A percentile compares a stretch with the other conserved stretches of the same genome.
phyloP scores from a whole-genome alignment of 257 asterid genomes.

The Nicotiana paniculata region DNA sequence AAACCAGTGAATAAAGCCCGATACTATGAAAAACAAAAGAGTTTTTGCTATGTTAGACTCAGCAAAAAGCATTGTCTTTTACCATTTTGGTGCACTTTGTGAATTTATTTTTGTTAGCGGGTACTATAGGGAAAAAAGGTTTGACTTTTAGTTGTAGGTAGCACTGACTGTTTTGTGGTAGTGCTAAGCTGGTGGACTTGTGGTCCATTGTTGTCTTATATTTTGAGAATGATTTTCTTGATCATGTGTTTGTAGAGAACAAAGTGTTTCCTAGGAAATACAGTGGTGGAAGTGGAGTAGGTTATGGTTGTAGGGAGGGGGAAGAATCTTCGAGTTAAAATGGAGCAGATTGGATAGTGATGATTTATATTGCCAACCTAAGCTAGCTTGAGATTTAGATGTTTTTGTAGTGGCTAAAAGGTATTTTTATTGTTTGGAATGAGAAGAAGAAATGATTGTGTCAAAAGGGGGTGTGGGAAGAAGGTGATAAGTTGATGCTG shows the following conservation, averaged over 20 bases:
- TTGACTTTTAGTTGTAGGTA: not conserved
- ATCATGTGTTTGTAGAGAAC: not conserved
- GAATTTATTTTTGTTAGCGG: not conserved
- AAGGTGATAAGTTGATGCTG: not conserved
- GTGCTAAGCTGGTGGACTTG: not conserved
- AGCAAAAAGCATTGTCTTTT: not conserved
- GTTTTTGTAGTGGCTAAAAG: not conserved
- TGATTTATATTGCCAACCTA: not conserved
- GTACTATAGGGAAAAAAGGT: not conserved
- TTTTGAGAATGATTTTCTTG: not conserved
- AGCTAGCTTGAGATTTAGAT: not conserved
- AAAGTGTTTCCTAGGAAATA: not conserved
- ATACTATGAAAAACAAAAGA: too few relatives aligned
- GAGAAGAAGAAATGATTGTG: not conserved
- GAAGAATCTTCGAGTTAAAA: not conserved
- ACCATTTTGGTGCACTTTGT: not conserved
- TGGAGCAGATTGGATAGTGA: not conserved
- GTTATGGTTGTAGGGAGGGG: not conserved
- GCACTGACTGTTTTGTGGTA: not conserved
- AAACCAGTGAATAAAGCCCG: too few relatives aligned
- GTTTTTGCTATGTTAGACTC: not conserved
- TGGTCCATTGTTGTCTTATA: not conserved
- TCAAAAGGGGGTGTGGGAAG: not conserved
- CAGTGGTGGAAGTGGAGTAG: not conserved
- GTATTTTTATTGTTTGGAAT: not conserved